Conservation (phyloP, 352 stramenopile species). For the Nothophytophthora sp. region DNA sequence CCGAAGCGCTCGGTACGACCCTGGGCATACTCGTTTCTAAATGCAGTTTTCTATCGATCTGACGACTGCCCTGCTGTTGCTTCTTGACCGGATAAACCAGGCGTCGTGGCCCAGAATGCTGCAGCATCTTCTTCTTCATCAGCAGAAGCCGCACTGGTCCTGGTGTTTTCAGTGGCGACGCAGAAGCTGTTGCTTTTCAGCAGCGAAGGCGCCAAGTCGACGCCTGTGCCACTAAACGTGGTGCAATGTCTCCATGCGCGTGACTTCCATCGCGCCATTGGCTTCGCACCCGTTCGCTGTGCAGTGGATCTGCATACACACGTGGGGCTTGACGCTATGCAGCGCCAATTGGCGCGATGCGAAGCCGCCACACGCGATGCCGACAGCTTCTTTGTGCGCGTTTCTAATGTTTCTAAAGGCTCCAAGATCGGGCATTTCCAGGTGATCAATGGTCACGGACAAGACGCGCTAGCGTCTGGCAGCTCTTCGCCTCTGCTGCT, state of each 20-base stretch:
- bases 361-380: constrained; percentile 21
- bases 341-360: constrained; percentile 32
- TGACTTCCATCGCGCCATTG: constrained; percentile 41
- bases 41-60: constrained; percentile 2
- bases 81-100: too few relatives aligned
- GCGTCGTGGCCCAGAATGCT: too few relatives aligned
- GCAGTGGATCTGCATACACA: constrained; percentile 32
- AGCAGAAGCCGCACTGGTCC: too few relatives aligned
- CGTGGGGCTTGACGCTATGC: constrained; percentile 9
- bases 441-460: constrained; percentile 35
- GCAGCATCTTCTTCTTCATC: too few relatives aligned
- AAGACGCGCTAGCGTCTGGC: constrained; percentile 15
- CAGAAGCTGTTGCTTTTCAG: constrained; percentile 19
- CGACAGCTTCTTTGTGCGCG: constrained; percentile 36
- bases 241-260: constrained; percentile 48
- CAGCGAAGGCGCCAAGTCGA: constrained; percentile 7
- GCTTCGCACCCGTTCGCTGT: constrained; percentile 38
- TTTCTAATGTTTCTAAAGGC: constrained; percentile 16
- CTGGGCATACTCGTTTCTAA: background rate
- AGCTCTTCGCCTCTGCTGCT: constrained; percentile 7
- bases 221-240: constrained; percentile 23
- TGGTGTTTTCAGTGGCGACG: constrained; percentile 21
- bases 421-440: constrained; percentile 20
- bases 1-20: constrained; percentile 15
- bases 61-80: background rate